Evolutionary conservation across 1,284 basidiomycete species (phyloP).

Genomic region (Cryptococcus sp.): DNA sequence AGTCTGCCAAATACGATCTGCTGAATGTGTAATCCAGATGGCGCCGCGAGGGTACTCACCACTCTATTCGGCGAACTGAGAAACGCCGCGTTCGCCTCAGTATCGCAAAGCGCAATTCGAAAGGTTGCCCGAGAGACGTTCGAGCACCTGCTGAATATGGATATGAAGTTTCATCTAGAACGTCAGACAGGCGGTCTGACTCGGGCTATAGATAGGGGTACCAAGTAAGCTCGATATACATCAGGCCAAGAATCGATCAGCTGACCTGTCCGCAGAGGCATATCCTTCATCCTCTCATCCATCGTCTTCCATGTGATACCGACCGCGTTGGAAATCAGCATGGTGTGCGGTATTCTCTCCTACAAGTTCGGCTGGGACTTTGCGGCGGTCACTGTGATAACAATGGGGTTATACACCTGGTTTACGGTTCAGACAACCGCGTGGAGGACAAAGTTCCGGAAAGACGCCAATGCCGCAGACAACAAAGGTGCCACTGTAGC

Average conservation of each 20-base stretch:
- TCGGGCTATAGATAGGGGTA: conserved; percentile 93
- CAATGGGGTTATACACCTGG: conserved; percentile 92
- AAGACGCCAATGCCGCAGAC: conserved; percentile 93
- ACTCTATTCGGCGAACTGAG: conserved; percentile 88
- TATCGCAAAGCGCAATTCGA: conserved; percentile 91
- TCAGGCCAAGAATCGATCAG: not conserved
- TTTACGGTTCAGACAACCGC: conserved; percentile 94
- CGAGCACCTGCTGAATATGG: conserved; percentile 84
- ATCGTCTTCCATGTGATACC: conserved; percentile 95
- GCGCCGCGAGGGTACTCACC: conserved; percentile 83
- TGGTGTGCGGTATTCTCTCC: conserved; percentile 97
- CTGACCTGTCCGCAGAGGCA: conserved; percentile 65
- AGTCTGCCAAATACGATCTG: not conserved
- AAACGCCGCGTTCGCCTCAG: conserved; percentile 95
- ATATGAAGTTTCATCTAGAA: conserved; percentile 89
- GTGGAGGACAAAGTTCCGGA: conserved; percentile 94
- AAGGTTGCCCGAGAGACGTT: conserved; percentile 93
- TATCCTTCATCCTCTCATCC: conserved; percentile 90
- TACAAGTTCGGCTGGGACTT: conserved; percentile 98
- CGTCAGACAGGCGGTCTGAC: conserved; percentile 95
- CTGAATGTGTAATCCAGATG: conserved; percentile 63
- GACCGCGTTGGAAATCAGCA: conserved; percentile 90
- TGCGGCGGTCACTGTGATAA: conserved; percentile 82
- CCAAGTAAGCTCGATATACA: conserved; percentile 66
- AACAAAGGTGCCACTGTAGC: conserved; percentile 93